Evolutionary conservation across 441 rosid species (phyloP).

Genomic region (Croton laevigatus): DNA sequence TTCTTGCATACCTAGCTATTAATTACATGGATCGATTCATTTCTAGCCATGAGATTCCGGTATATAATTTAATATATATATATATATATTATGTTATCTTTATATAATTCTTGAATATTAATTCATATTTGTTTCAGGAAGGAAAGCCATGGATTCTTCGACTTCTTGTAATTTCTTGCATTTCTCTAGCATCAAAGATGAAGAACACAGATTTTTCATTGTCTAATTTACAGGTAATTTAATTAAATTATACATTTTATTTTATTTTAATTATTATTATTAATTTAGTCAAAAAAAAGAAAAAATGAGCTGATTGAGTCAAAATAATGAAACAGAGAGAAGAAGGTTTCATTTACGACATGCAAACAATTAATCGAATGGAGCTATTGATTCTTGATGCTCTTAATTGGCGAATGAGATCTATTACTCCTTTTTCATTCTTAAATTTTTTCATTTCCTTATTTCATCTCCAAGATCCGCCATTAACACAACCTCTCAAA

Average conservation of each 20-base stretch:
- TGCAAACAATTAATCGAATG: conserved; percentile 45
- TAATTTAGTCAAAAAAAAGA: not conserved
- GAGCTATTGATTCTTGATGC: conserved; percentile 55
- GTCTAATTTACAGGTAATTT: conserved; percentile 42
- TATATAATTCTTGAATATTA: not conserved
- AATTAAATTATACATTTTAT: no score
- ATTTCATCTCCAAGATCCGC: conserved; percentile 40
- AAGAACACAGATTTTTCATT: conserved; percentile 30
- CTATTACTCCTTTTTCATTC: conserved; percentile 67
- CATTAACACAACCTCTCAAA: conserved; percentile 40
- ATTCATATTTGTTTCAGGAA: conserved; percentile 25
- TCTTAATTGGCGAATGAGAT: conserved; percentile 67
- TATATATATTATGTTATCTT: not conserved
- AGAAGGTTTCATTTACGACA: conserved; percentile 40
- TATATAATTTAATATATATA: conserved; percentile 14
- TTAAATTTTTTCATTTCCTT: conserved; percentile 44
- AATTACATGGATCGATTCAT: conserved; percentile 68
- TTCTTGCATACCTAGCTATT: conserved; percentile 51
- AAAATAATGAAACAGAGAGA: conserved; percentile 28
- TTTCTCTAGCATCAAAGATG: conserved; percentile 65
- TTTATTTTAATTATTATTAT: no score
- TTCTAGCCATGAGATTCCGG: conserved; percentile 44
- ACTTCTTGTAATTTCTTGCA: conserved; percentile 48
- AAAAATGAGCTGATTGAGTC: not conserved
- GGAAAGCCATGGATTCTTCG: conserved; percentile 49